Evolutionary conservation across 2,329 filamentous ascomycete genomes (phyloP).

Genomic region (Microcyclospora tardicrescens): DNA sequence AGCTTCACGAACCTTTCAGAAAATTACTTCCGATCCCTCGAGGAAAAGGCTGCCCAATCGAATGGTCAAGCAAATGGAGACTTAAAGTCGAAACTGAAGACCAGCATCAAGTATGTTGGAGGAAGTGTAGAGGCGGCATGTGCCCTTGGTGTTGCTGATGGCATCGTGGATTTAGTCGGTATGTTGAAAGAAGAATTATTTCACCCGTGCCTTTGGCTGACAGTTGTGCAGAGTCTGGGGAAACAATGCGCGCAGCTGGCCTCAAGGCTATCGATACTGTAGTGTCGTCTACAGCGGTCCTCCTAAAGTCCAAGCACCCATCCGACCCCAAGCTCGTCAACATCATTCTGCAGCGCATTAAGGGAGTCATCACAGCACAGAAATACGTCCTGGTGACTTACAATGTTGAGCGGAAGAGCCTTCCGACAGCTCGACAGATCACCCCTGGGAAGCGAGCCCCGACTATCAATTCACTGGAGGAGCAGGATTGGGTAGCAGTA

Average conservation of each 20-base stretch:
- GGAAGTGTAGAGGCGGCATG: conserved; percentile 97
- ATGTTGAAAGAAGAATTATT: conserved; percentile 28
- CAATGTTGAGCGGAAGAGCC: conserved; percentile 64
- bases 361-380: conserved; percentile 89
- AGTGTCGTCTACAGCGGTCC: conserved; percentile 70
- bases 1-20: conserved; percentile 81
- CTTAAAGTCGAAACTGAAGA: conserved; percentile 50
- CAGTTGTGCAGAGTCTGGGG: conserved; percentile 67
- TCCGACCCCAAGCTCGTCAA: conserved; percentile 70
- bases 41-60: conserved; percentile 37
- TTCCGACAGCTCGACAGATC: conserved; percentile 57
- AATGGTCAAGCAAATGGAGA: conserved; percentile 26
- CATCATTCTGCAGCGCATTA: conserved; percentile 73
- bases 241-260: conserved; percentile 94
- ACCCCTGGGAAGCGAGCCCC: conserved; percentile 90
- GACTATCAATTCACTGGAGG: conserved; percentile 79
- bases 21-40: conserved; percentile 72
- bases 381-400: conserved; percentile 92
- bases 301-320: conserved; percentile 80
- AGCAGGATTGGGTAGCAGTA: conserved; percentile 87
- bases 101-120: conserved; percentile 85
- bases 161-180: conserved; percentile 96
- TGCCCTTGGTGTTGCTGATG: conserved; percentile 86
- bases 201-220: not conserved
- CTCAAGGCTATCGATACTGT: conserved; percentile 92